These are phyloP conservation scores for Omphalotus guepiniiformis DNA, from an alignment of 768 basidiomycete species.

Conservation along the genomic window DNA sequence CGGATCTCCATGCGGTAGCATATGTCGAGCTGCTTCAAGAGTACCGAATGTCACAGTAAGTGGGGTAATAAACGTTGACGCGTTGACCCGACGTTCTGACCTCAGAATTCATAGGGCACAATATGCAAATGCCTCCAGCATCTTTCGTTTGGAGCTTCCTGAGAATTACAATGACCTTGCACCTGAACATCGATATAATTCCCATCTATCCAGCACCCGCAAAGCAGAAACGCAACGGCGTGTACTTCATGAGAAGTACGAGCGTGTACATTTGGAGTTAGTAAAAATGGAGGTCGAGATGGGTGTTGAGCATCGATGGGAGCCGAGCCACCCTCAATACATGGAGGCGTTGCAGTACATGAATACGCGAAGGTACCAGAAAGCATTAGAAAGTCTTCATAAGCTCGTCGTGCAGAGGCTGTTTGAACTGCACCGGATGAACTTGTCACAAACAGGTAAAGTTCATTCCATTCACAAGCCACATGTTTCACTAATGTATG, in stretches of 20 bases:
- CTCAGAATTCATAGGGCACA: slow-evolving; percentile 8
- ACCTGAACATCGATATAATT: slow-evolving; percentile 10
- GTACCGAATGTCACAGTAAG: slow-evolving; percentile 11
- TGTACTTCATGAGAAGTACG: slow-evolving; percentile 14
- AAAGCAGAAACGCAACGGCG: slow-evolving; percentile 22
- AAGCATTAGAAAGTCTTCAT: slow-evolving; percentile 28
- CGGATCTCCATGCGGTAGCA: slow-evolving; percentile 24
- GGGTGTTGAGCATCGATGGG: slow-evolving; percentile 25
- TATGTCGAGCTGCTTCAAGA: slow-evolving; percentile 29
- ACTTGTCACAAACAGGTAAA: slow-evolving; percentile 30
- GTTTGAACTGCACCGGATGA: slow-evolving; percentile 35
- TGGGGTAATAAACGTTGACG: not conserved
- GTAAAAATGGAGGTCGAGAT: slow-evolving; percentile 20
- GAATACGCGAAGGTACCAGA: slow-evolving; percentile 18
- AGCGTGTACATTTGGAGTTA: slow-evolving; percentile 16
- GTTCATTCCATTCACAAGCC: not conserved
- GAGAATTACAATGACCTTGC: slow-evolving; percentile 11
- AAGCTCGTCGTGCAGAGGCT: slow-evolving; percentile 28
- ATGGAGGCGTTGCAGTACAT: slow-evolving; percentile 12
- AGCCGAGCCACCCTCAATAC: slow-evolving; percentile 20
- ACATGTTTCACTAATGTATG: slow-evolving; percentile 1
- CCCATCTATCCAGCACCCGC: slow-evolving; percentile 15
- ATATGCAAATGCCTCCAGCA: slow-evolving; percentile 7
- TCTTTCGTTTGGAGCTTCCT: slow-evolving; percentile 15
- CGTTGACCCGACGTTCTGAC: not conserved